These are phyloP conservation scores for Furcasterigmium furcatum DNA, from an alignment of 2,329 filamentous ascomycete species.

Conservation along the genomic window DNA sequence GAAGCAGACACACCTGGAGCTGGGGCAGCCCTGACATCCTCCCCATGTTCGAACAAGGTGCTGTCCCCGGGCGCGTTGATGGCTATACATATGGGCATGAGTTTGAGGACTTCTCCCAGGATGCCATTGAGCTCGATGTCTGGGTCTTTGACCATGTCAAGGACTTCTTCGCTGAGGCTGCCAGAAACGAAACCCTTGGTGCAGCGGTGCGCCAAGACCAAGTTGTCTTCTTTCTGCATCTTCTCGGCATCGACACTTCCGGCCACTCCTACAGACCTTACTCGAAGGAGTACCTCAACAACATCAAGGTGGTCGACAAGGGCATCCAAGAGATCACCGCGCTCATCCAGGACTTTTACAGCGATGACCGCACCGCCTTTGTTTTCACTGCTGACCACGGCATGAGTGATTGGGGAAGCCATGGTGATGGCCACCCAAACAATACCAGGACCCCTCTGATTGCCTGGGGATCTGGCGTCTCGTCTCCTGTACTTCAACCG, in stretches of 20 bases:
- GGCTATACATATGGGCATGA: conserved; percentile 82
- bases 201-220: conserved; percentile 76
- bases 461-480: conserved; percentile 89
- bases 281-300: conserved; percentile 90
- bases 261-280: conserved; percentile 87
- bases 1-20: conserved; percentile 95
- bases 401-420: conserved; percentile 99
- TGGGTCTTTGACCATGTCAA: conserved; percentile 98
- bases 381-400: conserved; percentile 98
- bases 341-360: conserved; percentile 82
- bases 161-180: conserved; percentile 77
- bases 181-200: conserved; percentile 72
- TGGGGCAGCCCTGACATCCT: conserved; percentile 98
- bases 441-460: conserved; percentile 94
- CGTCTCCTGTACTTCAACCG: conserved; percentile 60
- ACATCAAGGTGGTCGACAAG: conserved; percentile 90
- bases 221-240: conserved; percentile 89
- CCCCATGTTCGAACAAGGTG: conserved; percentile 95
- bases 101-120: conserved; percentile 83
- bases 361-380: conserved; percentile 81
- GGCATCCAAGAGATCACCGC: conserved; percentile 82
- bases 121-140: conserved; percentile 77
- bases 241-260: conserved; percentile 87
- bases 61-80: conserved; percentile 81
- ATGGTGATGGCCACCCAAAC: conserved; percentile 95